Evolutionary conservation across 2,329 filamentous ascomycete species (phyloP).

Genomic region (Gyromitra esculenta): DNA sequence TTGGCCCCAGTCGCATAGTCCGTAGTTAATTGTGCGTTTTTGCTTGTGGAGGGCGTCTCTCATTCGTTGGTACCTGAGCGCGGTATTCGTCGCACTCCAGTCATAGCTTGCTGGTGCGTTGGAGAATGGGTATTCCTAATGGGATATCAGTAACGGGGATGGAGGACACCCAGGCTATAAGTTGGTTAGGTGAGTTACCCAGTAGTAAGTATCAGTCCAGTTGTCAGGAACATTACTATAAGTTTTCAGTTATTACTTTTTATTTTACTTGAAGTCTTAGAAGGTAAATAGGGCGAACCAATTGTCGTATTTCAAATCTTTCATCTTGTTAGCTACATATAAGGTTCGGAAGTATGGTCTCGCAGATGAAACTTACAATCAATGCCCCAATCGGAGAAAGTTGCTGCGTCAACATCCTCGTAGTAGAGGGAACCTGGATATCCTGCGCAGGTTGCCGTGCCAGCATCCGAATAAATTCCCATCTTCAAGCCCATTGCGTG

Average conservation of each 20-base stretch:
- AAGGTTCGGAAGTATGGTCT: constrained; percentile 62
- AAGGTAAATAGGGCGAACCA: constrained; percentile 68
- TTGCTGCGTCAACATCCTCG: constrained; percentile 68
- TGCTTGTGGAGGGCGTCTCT: constrained; percentile 64
- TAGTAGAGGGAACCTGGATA: constrained; percentile 69
- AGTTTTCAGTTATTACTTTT: constrained; percentile 67
- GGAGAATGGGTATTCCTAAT: constrained; percentile 51
- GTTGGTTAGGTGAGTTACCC: constrained; percentile 57
- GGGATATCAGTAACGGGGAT: constrained; percentile 59
- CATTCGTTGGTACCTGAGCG: constrained; percentile 65
- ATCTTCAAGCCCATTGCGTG: constrained; percentile 70
- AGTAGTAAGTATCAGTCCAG: constrained; percentile 49
- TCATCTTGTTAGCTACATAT: constrained; percentile 64
- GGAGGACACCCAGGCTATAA: constrained; percentile 55
- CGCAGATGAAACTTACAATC: constrained; percentile 64
- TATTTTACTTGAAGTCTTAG: constrained; percentile 69
- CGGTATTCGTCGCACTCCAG: constrained; percentile 64
- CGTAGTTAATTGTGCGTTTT: constrained; percentile 65
- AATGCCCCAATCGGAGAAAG: constrained; percentile 69
- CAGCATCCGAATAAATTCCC: constrained; percentile 71
- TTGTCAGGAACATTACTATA: constrained; percentile 60
- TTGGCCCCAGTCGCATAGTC: constrained; percentile 67
- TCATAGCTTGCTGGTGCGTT: constrained; percentile 65
- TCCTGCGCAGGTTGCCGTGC: constrained; percentile 66
- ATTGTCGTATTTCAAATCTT: constrained; percentile 68